These are phyloP conservation scores for Myxozyma neotropica DNA, from an alignment of 805 yeast species.

Conservation along the genomic window DNA sequence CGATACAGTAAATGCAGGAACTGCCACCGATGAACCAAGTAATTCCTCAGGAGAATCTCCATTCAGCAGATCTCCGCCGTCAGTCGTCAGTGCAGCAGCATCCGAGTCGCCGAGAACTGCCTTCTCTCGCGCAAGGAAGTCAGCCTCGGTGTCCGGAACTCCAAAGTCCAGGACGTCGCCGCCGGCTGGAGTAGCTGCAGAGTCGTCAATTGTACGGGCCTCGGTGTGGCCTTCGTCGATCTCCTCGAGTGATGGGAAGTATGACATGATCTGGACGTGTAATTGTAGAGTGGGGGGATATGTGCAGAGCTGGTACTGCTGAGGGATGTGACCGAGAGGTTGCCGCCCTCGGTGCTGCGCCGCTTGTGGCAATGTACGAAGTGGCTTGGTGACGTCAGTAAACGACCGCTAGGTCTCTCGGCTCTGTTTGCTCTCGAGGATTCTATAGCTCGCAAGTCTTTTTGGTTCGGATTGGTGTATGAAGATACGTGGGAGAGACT, in stretches of 20 bases:
- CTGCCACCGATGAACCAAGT: neutral
- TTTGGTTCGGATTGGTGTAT: neutral
- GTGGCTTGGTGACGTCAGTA: no score
- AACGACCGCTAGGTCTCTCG: neutral
- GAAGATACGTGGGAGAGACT: no score
- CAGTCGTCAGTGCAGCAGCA: constrained; percentile 41
- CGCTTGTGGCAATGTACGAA: constrained; percentile 1
- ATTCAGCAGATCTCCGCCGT: constrained; percentile 29
- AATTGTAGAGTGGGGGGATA: no score
- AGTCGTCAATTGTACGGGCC: constrained; percentile 43
- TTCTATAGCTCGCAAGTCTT: no score
- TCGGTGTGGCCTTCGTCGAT: constrained; percentile 41
- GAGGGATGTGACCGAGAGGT: no score
- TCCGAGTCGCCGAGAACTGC: constrained; percentile 50
- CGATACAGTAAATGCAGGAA: neutral
- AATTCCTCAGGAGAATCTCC: constrained; percentile 17
- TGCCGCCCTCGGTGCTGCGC: constrained; percentile 1
- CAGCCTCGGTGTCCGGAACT: constrained; percentile 39
- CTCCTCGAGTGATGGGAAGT: constrained; percentile 46
- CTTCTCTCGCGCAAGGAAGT: constrained; percentile 47
- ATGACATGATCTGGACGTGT: constrained; percentile 36
- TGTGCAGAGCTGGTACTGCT: no score
- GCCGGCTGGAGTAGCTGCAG: constrained; percentile 39
- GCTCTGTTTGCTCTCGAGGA: no score
- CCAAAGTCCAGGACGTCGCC: constrained; percentile 46